Conservation (phyloP, 2,329 filamentous ascomycete species). For the Calonectria montana region DNA sequence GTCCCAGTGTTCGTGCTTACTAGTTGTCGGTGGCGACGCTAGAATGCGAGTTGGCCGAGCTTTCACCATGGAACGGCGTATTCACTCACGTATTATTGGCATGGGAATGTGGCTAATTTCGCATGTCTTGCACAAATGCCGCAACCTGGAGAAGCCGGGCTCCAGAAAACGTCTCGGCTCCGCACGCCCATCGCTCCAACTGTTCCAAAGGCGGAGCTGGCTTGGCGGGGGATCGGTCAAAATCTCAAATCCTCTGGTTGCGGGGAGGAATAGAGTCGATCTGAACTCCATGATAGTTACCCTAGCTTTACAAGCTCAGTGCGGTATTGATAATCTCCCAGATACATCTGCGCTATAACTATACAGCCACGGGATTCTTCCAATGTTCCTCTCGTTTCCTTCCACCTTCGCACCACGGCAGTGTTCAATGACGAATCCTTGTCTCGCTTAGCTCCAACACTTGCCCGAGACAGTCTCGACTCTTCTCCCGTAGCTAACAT, state of each 20-base stretch:
- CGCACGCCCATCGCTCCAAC: neutral
- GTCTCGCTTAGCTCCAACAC: neutral
- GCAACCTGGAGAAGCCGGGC: neutral
- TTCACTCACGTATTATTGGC: neutral
- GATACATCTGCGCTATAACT: neutral
- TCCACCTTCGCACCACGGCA: neutral
- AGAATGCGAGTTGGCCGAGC: neutral
- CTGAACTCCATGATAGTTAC: neutral
- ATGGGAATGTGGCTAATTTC: neutral
- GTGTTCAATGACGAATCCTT: neutral
- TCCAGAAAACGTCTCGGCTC: neutral
- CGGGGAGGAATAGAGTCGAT: neutral
- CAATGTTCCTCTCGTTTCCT: neutral
- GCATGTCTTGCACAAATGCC: neutral
- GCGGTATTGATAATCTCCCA: neutral
- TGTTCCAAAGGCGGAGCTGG: neutral
- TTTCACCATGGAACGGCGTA: neutral
- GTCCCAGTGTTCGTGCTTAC: neutral
- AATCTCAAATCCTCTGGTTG: neutral
- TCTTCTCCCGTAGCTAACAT: neutral
- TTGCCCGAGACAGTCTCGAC: neutral
- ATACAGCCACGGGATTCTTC: neutral
- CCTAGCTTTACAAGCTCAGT: neutral
- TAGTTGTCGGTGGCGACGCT: neutral
- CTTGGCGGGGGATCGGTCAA: neutral